Evolutionary conservation across 2,329 filamentous ascomycete genomes (phyloP).

Genomic region (Alternaria ventricosa): DNA sequence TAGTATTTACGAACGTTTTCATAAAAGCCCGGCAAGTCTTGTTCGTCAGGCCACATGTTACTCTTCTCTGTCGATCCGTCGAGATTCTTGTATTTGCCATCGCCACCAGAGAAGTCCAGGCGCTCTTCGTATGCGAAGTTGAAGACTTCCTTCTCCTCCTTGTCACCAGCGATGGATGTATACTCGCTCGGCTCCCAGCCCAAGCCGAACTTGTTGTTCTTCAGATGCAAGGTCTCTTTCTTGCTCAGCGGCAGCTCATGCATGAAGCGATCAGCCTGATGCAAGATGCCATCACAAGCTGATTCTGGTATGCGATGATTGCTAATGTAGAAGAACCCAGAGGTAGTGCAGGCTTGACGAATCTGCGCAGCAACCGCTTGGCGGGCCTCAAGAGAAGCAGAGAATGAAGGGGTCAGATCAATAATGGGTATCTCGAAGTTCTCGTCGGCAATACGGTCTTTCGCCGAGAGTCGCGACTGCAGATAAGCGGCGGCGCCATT

Average conservation of each 20-base stretch:
- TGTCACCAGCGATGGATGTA: constrained; percentile 49
- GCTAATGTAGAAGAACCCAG: constrained; percentile 53
- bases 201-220: constrained; percentile 48
- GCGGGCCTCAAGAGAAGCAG: constrained; percentile 36
- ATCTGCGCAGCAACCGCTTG: constrained; percentile 49
- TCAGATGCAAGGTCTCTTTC: constrained; percentile 50
- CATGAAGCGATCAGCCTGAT: constrained; percentile 48
- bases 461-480: constrained; percentile 37
- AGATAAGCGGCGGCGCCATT: constrained; percentile 46
- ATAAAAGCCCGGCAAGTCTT: constrained; percentile 50
- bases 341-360: constrained; percentile 47
- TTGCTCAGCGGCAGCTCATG: constrained; percentile 38
- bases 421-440: constrained; percentile 49
- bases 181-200: constrained; percentile 53
- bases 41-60: constrained; percentile 51
- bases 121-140: constrained; percentile 53
- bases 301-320: constrained; percentile 44
- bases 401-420: constrained; percentile 48
- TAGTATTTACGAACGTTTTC: constrained; percentile 49
- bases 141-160: constrained; percentile 53
- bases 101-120: constrained; percentile 50
- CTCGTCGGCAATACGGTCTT: constrained; percentile 15
- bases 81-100: constrained; percentile 51
- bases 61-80: constrained; percentile 47
- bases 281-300: constrained; percentile 41